Evolutionary conservation across 176 grass and related monocot genomes (phyloP).

Genomic region (Pontederia paniculata): DNA sequence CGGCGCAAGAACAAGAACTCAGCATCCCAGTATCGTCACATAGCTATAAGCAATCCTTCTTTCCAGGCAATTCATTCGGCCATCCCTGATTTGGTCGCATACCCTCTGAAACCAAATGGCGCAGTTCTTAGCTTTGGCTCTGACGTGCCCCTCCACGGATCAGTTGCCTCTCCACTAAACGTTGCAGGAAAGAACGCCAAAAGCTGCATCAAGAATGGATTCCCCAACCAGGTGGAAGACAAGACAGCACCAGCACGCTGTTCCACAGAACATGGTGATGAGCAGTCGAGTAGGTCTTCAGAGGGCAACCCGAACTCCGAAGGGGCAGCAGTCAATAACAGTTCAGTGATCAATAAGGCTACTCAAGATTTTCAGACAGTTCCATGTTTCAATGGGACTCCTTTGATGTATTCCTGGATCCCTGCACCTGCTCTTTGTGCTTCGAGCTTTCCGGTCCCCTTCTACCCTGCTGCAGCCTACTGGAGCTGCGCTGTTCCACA

Average conservation of each 20-base stretch:
- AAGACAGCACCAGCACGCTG: not conserved
- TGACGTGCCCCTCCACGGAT: not conserved
- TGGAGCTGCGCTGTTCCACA: slow-evolving; percentile 15
- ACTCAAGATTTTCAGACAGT: not conserved
- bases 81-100: not conserved
- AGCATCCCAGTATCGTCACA: not conserved
- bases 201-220: slow-evolving; percentile 1
- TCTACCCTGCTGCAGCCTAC: slow-evolving; percentile 15
- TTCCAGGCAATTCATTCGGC: not conserved
- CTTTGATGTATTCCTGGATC: slow-evolving; percentile 11
- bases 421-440: not conserved
- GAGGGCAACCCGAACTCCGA: not conserved
- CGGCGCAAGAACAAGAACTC: slow-evolving; percentile 19
- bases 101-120: not conserved
- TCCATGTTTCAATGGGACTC: slow-evolving; percentile 8
- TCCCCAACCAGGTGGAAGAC: not conserved
- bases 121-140: slow-evolving; percentile 14
- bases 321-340: too few relatives aligned
- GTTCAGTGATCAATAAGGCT: too few relatives aligned
- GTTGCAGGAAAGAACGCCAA: not conserved
- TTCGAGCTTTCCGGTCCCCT: not conserved
- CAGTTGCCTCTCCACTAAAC: not conserved
- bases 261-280: slow-evolving; percentile 1
- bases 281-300: not conserved
- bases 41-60: not conserved